These are phyloP conservation scores for Russula emetica DNA, from an alignment of 768 basidiomycete genomes.

Conservation along the genomic window DNA sequence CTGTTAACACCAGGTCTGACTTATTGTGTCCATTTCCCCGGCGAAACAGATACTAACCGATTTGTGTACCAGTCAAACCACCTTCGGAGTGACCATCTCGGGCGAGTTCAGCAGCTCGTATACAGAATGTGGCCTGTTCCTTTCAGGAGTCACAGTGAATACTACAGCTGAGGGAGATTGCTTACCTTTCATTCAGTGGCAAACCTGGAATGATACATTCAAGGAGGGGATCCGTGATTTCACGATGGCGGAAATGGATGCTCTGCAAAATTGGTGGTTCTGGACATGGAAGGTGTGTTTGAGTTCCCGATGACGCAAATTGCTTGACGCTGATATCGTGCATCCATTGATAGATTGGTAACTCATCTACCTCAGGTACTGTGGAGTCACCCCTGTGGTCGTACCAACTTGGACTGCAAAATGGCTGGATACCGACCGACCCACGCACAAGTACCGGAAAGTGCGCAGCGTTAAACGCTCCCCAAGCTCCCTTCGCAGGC, in stretches of 20 bases:
- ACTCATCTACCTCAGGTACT: constrained; percentile 46
- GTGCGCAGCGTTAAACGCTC: constrained; percentile 53
- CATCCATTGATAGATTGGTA: constrained; percentile 45
- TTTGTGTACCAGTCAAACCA: constrained; percentile 36
- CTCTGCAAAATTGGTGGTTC: constrained; percentile 65
- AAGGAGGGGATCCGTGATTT: constrained; percentile 52
- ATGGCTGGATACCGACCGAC: constrained; percentile 78
- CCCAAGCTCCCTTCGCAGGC: constrained; percentile 37
- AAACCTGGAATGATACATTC: constrained; percentile 48
- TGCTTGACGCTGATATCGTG: constrained; percentile 15
- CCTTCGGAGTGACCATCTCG: constrained; percentile 66
- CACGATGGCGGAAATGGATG: constrained; percentile 59
- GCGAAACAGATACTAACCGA: not conserved
- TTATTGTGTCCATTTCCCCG: constrained; percentile 14
- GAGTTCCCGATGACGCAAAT: not conserved
- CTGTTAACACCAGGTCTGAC: constrained; percentile 42
- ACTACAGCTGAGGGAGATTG: constrained; percentile 34
- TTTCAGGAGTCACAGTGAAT: constrained; percentile 35
- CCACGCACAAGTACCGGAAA: constrained; percentile 62
- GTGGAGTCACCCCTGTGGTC: constrained; percentile 62
- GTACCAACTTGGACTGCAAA: constrained; percentile 61
- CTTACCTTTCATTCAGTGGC: constrained; percentile 45
- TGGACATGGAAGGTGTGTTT: constrained; percentile 69
- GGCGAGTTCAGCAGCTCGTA: constrained; percentile 73
- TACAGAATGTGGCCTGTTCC: constrained; percentile 60